These are phyloP conservation scores for Udeniomyces megalosporus DNA, from an alignment of 768 basidiomycete genomes.

Conservation along the genomic window DNA sequence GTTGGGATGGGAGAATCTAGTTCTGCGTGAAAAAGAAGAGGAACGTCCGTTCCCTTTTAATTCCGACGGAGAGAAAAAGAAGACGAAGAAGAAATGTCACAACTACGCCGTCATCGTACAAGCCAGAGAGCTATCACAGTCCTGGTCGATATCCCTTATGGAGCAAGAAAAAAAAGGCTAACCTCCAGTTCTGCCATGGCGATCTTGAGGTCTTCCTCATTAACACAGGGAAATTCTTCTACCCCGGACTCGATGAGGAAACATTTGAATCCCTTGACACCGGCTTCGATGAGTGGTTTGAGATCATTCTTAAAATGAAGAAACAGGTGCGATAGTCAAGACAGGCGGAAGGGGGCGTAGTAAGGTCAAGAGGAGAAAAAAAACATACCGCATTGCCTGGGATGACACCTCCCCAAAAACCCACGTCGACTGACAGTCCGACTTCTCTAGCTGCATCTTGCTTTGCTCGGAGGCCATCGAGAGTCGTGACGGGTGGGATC, in stretches of 20 bases:
- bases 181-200: slow-evolving; percentile 69
- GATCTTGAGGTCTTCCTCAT: slow-evolving; percentile 45
- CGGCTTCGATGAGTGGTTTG: slow-evolving; percentile 53
- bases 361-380: not conserved
- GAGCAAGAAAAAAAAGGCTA: slow-evolving; percentile 17
- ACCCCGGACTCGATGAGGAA: slow-evolving; percentile 93
- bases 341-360: not conserved
- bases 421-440: slow-evolving; percentile 49
- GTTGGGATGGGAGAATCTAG: slow-evolving; percentile 29
- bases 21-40: slow-evolving; percentile 87
- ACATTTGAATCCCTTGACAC: slow-evolving; percentile 92
- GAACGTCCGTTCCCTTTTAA: slow-evolving; percentile 45
- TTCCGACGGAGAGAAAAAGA: not conserved
- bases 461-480: slow-evolving; percentile 50
- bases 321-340: not conserved
- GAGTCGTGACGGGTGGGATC: slow-evolving; percentile 84
- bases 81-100: not conserved
- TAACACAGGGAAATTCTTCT: slow-evolving; percentile 84
- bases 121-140: not conserved
- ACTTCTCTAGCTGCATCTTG: slow-evolving; percentile 15
- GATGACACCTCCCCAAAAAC: slow-evolving; percentile 89
- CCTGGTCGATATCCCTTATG: not conserved
- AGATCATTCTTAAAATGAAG: slow-evolving; percentile 43
- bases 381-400: slow-evolving; percentile 63
- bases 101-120: not conserved